Conservation (phyloP, 169 alveolate species). For the Plasmodium relictum region DNA sequence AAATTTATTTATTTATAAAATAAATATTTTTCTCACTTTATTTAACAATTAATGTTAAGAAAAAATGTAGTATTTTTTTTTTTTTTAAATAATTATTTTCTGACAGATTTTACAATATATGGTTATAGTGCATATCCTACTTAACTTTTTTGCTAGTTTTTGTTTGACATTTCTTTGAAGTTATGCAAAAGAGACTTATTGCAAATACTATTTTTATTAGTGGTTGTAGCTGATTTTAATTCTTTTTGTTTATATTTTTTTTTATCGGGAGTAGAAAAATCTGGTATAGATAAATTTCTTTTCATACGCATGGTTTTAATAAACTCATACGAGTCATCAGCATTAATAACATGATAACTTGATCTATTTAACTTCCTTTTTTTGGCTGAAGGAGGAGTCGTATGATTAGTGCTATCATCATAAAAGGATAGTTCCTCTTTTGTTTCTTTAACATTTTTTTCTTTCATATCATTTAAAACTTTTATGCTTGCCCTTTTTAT, state of each 20-base stretch:
- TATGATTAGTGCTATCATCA: constrained; percentile 36
- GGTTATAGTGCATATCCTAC: no score
- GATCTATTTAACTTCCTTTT: constrained; percentile 54
- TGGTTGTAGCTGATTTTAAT: constrained; percentile 40
- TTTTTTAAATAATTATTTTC: no score
- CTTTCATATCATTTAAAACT: constrained; percentile 74
- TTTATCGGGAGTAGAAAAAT: constrained; percentile 38
- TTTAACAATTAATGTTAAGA: no score
- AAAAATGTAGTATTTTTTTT: no score
- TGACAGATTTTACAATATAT: no score
- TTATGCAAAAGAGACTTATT: no score
- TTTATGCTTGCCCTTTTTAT: constrained; percentile 75
- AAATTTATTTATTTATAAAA: no score
- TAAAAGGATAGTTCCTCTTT: constrained; percentile 61
- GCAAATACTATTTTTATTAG: not conserved
- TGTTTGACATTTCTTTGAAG: no score
- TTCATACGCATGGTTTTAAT: constrained; percentile 23
- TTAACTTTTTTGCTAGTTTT: no score
- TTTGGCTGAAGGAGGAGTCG: constrained; percentile 30
- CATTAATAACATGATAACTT: constrained; percentile 33
- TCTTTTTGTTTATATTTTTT: constrained; percentile 17
- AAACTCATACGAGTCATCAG: constrained; percentile 38
- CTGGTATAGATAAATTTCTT: constrained; percentile 65
- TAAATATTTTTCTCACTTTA: no score
- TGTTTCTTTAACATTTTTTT: constrained; percentile 56